Evolutionary conservation across 2,329 filamentous ascomycete species (phyloP).

Genomic region (Sporothrix pseudoabietina): DNA sequence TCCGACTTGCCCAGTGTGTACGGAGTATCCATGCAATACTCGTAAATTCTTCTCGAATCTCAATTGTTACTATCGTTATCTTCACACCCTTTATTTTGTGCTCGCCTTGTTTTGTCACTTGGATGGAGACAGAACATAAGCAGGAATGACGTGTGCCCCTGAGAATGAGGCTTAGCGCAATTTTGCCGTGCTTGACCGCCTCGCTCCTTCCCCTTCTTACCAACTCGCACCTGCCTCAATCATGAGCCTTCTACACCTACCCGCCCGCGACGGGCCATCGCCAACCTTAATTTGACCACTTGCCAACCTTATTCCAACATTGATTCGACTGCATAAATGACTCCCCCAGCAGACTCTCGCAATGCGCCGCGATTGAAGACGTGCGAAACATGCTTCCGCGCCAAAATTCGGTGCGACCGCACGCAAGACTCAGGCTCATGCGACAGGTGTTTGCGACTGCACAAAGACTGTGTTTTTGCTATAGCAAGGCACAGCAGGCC

Average conservation of each 20-base stretch:
- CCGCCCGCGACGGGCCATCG: background rate
- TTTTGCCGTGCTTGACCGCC: background rate
- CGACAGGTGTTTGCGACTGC: constrained; percentile 42
- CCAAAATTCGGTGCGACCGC: constrained; percentile 44
- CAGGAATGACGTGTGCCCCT: too few species aligned
- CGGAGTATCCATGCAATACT: too few species aligned
- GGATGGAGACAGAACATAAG: too few species aligned
- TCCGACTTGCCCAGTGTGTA: too few species aligned
- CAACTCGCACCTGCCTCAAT: background rate
- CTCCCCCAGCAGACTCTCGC: background rate
- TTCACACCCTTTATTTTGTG: too few species aligned
- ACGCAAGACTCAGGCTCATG: constrained; percentile 42
- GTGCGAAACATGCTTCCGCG: constrained; percentile 43
- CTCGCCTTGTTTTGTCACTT: too few species aligned
- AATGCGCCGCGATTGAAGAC: constrained; percentile 36
- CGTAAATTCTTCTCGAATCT: too few species aligned
- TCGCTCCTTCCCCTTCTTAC: background rate
- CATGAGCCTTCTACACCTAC: too few species aligned
- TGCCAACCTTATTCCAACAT: background rate
- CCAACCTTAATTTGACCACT: background rate
- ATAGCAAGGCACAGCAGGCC: constrained; percentile 35
- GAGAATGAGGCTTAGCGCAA: background rate
- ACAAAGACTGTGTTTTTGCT: constrained; percentile 42
- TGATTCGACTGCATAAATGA: background rate
- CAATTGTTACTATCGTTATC: too few species aligned